phyloP scores from a whole-genome alignment of 148 eudicot species.

The Heliosperma pusillum region DNA sequence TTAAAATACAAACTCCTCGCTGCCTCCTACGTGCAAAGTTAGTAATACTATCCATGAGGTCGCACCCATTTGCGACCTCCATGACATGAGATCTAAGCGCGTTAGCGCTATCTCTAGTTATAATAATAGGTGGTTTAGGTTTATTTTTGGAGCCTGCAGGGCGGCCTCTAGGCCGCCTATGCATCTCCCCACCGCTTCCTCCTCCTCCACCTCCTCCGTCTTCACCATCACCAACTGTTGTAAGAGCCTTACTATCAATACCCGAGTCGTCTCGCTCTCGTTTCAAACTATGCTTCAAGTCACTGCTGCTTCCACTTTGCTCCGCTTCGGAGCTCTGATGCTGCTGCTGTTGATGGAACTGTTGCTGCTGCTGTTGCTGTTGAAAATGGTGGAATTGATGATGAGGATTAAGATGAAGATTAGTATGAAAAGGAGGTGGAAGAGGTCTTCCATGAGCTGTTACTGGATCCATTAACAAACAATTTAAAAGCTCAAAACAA shows the following conservation, averaged over 20 bases:
- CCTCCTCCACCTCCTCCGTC: slow-evolving; percentile 17
- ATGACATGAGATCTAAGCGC: slow-evolving; percentile 46
- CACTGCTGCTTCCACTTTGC: slow-evolving; percentile 40
- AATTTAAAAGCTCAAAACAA: too few species aligned
- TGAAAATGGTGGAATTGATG: slow-evolving; percentile 31
- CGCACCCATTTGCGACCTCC: slow-evolving; percentile 38
- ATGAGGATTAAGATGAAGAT: slow-evolving; percentile 36
- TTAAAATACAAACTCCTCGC: slow-evolving; percentile 36
- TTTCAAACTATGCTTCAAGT: slow-evolving; percentile 20
- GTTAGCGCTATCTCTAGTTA: slow-evolving; percentile 40
- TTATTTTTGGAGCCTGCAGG: slow-evolving; percentile 45
- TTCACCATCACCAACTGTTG: neutral
- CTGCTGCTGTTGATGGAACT: slow-evolving; percentile 12
- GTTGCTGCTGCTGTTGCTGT: slow-evolving; percentile 27
- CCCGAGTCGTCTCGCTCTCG: slow-evolving; percentile 25
- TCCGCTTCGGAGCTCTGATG: slow-evolving; percentile 31
- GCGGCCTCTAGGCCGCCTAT: slow-evolving; percentile 33
- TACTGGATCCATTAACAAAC: slow-evolving; percentile 26
- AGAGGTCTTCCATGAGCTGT: slow-evolving; percentile 35
- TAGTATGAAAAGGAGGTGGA: slow-evolving; percentile 43
- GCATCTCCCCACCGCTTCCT: slow-evolving; percentile 22
- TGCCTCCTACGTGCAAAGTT: slow-evolving; percentile 37
- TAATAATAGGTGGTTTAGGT: slow-evolving; percentile 38
- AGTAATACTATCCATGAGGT: slow-evolving; percentile 34
- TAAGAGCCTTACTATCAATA: slow-evolving; percentile 13